Evolutionary conservation across 2,329 filamentous ascomycete species (phyloP).

Genomic region (Neofusicoccum cordaticola): DNA sequence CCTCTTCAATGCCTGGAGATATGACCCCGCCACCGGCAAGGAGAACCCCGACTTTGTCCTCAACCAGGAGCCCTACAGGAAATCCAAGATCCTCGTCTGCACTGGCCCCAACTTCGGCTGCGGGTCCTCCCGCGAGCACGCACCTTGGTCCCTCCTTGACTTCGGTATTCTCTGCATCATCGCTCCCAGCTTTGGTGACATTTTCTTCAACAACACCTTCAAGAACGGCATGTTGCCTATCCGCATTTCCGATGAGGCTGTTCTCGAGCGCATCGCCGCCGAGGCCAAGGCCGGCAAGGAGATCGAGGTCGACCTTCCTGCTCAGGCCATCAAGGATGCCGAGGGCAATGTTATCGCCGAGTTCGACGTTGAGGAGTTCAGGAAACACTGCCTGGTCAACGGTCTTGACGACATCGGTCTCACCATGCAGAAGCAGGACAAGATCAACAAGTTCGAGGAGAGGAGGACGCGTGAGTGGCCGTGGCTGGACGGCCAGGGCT

Average conservation of each 20-base stretch:
- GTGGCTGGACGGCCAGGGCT: constrained; percentile 86
- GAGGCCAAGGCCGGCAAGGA: constrained; percentile 79
- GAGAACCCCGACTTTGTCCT: constrained; percentile 83
- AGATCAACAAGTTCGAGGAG: constrained; percentile 80
- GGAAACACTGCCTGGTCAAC: constrained; percentile 90
- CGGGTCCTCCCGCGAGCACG: constrained; percentile 88
- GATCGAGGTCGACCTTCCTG: constrained; percentile 83
- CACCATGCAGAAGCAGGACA: constrained; percentile 87
- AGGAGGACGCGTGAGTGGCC: constrained; percentile 75
- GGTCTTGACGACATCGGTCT: constrained; percentile 94
- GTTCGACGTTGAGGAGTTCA: constrained; percentile 90
- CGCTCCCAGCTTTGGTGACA: constrained; percentile 82
- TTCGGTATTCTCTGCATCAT: constrained; percentile 95
- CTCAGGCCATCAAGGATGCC: constrained; percentile 76
- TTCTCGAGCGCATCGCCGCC: constrained; percentile 67
- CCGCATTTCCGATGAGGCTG: constrained; percentile 63
- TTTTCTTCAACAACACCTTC: constrained; percentile 99
- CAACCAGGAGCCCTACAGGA: constrained; percentile 82
- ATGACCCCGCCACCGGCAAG: constrained; percentile 63
- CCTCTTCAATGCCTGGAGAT: constrained; percentile 83
- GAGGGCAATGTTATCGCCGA: constrained; percentile 69
- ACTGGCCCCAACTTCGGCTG: constrained; percentile 95
- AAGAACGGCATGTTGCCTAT: constrained; percentile 99
- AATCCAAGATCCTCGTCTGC: constrained; percentile 84
- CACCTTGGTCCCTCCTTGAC: constrained; percentile 93